Conservation (phyloP, 805 yeast species). For the Lipomyces anomalus region DNA sequence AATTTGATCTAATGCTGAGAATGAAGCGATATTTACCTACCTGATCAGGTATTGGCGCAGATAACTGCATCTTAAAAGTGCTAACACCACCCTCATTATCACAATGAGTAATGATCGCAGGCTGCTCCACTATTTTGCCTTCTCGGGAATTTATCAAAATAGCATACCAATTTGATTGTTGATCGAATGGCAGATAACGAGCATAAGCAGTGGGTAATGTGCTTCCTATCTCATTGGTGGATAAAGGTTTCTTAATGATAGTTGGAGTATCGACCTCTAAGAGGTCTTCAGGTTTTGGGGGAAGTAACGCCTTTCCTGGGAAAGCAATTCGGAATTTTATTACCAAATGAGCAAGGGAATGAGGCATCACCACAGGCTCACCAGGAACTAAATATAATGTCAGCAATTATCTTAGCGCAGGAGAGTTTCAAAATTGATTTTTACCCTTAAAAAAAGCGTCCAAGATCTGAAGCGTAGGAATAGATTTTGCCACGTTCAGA, state of each 20-base stretch:
- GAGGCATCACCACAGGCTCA: slow-evolving; percentile 62
- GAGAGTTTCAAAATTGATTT: background rate
- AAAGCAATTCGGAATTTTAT: slow-evolving; percentile 73
- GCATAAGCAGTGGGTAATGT: slow-evolving; percentile 57
- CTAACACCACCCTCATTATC: slow-evolving; percentile 58
- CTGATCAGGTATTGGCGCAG: slow-evolving; percentile 71
- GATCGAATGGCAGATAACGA: slow-evolving; percentile 66
- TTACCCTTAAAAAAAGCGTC: slow-evolving; percentile 20
- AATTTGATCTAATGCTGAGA: slow-evolving; percentile 61
- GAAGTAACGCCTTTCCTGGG: slow-evolving; percentile 41
- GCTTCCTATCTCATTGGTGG: slow-evolving; percentile 64
- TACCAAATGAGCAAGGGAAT: slow-evolving; percentile 66
- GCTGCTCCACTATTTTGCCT: slow-evolving; percentile 68
- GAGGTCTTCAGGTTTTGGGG: slow-evolving; percentile 27
- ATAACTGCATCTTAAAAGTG: slow-evolving; percentile 68
- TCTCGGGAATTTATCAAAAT: slow-evolving; percentile 69
- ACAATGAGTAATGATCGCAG: slow-evolving; percentile 48
- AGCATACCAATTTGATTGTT: slow-evolving; percentile 56
- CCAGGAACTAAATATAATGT: slow-evolving; percentile 75
- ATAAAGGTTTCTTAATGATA: slow-evolving; percentile 64
- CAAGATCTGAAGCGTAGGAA: slow-evolving; percentile 16
- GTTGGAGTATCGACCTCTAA: slow-evolving; percentile 60
- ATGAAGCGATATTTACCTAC: slow-evolving; percentile 64
- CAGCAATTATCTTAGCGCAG: background rate
- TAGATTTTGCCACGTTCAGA: slow-evolving; percentile 16